These are phyloP conservation scores for Candida loeiensis DNA, from an alignment of 805 yeast species.

Conservation along the genomic window DNA sequence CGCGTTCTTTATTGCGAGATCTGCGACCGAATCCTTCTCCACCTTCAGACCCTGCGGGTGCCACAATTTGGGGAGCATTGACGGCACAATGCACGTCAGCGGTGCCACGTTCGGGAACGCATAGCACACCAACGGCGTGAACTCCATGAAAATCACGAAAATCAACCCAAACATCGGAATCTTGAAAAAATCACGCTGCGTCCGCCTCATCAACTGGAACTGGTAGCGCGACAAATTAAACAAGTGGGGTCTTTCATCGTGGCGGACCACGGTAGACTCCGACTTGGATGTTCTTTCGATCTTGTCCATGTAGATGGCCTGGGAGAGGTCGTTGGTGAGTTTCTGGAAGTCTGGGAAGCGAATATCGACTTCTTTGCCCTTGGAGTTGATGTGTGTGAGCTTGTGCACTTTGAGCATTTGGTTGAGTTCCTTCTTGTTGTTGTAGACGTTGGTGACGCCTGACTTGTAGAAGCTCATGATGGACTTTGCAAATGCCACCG, in stretches of 20 bases:
- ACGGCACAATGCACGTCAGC: constrained; percentile 54
- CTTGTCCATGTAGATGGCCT: constrained; percentile 30
- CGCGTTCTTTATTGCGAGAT: constrained; percentile 43
- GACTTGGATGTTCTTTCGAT: constrained; percentile 24
- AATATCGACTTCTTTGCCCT: constrained; percentile 25
- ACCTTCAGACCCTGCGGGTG: constrained; percentile 13
- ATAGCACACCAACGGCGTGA: constrained; percentile 51
- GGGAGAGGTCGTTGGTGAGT: constrained; percentile 35
- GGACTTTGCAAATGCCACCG: constrained; percentile 41
- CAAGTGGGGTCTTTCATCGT: constrained; percentile 1
- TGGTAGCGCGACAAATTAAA: constrained; percentile 47
- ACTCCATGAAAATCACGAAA: constrained; percentile 49
- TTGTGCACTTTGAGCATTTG: constrained; percentile 18
- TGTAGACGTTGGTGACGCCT: constrained; percentile 58
- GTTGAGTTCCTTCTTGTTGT: constrained; percentile 27
- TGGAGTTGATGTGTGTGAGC: constrained; percentile 18
- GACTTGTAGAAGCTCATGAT: constrained; percentile 51
- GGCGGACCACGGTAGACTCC: constrained; percentile 8
- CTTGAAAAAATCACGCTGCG: constrained; percentile 48
- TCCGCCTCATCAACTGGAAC: constrained; percentile 49
- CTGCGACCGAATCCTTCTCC: constrained; percentile 15
- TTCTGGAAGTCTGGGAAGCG: constrained; percentile 32
- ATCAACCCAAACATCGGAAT: constrained; percentile 51
- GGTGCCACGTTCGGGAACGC: constrained; percentile 55
- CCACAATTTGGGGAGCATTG: constrained; percentile 37